phyloP scores from a whole-genome alignment of 305 asterid species.

The Solanum chacoense region DNA sequence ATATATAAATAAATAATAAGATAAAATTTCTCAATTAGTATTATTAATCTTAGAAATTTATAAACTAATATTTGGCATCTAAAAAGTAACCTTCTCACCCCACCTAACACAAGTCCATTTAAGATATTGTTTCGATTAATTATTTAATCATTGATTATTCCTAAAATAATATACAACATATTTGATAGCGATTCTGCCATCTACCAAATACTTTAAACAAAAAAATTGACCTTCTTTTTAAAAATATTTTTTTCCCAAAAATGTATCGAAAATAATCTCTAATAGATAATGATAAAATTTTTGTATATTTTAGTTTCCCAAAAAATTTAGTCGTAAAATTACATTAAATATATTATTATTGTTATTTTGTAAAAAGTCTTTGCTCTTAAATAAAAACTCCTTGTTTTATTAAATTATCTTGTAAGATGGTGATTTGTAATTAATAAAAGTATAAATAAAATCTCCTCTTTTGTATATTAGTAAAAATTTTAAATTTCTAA shows the following conservation, averaged over 20 bases:
- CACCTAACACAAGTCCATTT: background rate
- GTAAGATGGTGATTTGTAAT: background rate
- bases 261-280: too few relatives aligned
- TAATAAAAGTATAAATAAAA: background rate
- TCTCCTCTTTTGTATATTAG: background rate
- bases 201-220: background rate
- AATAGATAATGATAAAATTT: background rate
- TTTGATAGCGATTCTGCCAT: background rate
- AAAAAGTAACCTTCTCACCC: background rate
- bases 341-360: background rate
- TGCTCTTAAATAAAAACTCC: background rate
- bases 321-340: background rate
- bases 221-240: background rate
- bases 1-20: background rate
- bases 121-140: background rate
- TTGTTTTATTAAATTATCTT: background rate
- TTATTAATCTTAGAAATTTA: background rate
- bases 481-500: background rate
- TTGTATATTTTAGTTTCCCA: background rate
- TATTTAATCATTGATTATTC: background rate
- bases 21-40: background rate
- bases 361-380: background rate
- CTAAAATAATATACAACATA: background rate
- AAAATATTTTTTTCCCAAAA: background rate
- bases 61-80: background rate